Base-by-base conservation (phyloP, 2,329 filamentous ascomycete species). In the Arthrinium phaeospermum region DNA sequence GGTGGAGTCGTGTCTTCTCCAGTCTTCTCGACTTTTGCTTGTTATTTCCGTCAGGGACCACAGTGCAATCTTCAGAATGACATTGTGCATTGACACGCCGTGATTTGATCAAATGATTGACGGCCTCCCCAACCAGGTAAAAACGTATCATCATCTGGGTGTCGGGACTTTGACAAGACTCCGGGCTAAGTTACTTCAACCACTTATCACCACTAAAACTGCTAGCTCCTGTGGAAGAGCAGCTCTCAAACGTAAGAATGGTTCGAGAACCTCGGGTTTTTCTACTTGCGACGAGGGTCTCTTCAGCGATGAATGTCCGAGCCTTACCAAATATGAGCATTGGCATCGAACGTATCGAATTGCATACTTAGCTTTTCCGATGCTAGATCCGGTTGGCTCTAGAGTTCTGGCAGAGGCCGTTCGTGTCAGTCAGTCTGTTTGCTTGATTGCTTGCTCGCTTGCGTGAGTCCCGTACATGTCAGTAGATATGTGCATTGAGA, bases 11-110 rank as follows among this genome's bases (percentile, higher is more conserved):
- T 41, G 34, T 41, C 6, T 64, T 64, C 41, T 64, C 41, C 10
- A 19, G 34, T 41, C 6, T 64, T 64, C 41, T 64, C 41, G 10
- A 19, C 34, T 41, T 61, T 64, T 64, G 57, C 30, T 64, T 64
- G 57, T 64, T 64, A 64, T 64, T 64, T 64, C 57, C 57, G 57
- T 64, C 57, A 41, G 57, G 34, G 30, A 41, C 57, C 34, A 64
- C 34, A 41, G 57, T 64, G 22, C 57, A 41, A 41, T 64, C 57
- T 41, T 41, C 34, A 41, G n/a, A 24, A 41, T 64, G 30, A 14
- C 57, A 64, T 41, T 41, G 34, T 64, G 34, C 57, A 64, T 64
- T 64, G 57, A 41, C n/a, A 64, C 34, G 34, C 34, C 57, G 57
- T 41, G 57, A 64, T 41, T 41, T 41, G 57, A 64, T 64, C 19